Base-by-base conservation (phyloP, 768 basidiomycete species). In the Boletus huronensis region DNA sequence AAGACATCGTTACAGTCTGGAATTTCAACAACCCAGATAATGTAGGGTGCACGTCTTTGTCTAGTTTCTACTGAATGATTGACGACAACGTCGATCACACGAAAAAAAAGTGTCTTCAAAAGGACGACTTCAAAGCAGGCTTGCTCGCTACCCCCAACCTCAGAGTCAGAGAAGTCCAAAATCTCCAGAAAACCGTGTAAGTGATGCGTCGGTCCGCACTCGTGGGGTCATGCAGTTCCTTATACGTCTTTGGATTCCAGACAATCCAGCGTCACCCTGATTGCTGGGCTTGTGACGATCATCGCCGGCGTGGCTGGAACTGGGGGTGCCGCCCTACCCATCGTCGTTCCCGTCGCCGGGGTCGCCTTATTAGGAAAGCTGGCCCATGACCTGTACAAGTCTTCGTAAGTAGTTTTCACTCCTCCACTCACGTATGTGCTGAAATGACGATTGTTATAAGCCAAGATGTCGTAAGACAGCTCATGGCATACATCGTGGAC, bases 231-330 rank as follows among this genome's bases (percentile, higher is more conserved):
- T n/a, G 38, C 7, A 21, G 21, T 17, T 25, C 21, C 16, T 43
- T 25, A 25, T 8, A 4, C 19, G 17, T 10, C 32, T 17, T 16
- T 5, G 16, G 23, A 42, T 13, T n/a, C n/a, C 50, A 55, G 54
- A 8, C 6, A 34, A 28, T 16, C 31, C 5, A 34, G 36, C 5
- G 10, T 40, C 6, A n/a, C 36, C 6, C 1, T 53, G 31, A n/a
- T 55, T 8, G 34, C 42, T 8, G 53, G 50, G 4, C 23, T 55
- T 0, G 50, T 55, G n/a, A 55, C 50, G n/a, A 55, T 55, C 43
- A n/a, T 53, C 14, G 42, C 43, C 0, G 8, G 28, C 5, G 14
- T 55, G 2, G 43, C 36, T 9, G 54, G 54, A 32, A 34, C 50
- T 0, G 54, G 43, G 2, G 50, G 54, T 10, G 10, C 36, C 3